Base-by-base conservation (phyloP, 495 filamentous ascomycete genomes). In the Daldinia decipiens region DNA sequence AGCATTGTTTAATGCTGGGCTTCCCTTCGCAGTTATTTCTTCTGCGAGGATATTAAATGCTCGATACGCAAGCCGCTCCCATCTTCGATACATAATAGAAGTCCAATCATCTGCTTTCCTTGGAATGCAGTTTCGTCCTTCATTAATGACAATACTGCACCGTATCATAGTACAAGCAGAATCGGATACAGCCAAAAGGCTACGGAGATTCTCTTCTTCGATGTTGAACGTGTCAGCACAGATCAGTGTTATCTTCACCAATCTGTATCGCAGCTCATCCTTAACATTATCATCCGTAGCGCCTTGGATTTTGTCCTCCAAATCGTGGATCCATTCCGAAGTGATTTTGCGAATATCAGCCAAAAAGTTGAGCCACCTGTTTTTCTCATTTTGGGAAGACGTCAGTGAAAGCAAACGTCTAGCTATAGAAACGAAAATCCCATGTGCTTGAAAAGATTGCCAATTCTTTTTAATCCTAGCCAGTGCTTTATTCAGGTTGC, bases 401-500 rank as follows among this genome's bases (percentile, higher is more conserved):
- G 76, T 77, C 0, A 84, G 68, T 0, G 82, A 80, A 6, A 84
- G 55, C 3, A 87, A 50, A 47, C 80, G 76, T 15, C 72, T 55
- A 0, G 76, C 59, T 13, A 86, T 58, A 7, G 66, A 38, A 11
- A 83, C 77, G 29, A 87, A 78, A 0, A 65, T 72, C 31, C 76
- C 62, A 0, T 83, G 73, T 5, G 79, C 84, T 31, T 79, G 67
- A 9, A 74, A 75, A 8, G 77, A 81, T 52, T 84, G 74, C 86
- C 86, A 88, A 55, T 88, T 88, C 12, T 80, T 80, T 68, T 81
- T 72, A 15, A 85, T 74, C 19, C 76, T 74, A 7, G 54, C 38
- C 5, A 76, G 38, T 0, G 70, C 72, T 1, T 78, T 59, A 0
- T 65, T 4, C 11, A 86, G 59, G 5, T 64, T 62, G 1, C 58